Base-by-base conservation (phyloP, 495 filamentous ascomycete species). In the Astrothelium macrocarpum region DNA sequence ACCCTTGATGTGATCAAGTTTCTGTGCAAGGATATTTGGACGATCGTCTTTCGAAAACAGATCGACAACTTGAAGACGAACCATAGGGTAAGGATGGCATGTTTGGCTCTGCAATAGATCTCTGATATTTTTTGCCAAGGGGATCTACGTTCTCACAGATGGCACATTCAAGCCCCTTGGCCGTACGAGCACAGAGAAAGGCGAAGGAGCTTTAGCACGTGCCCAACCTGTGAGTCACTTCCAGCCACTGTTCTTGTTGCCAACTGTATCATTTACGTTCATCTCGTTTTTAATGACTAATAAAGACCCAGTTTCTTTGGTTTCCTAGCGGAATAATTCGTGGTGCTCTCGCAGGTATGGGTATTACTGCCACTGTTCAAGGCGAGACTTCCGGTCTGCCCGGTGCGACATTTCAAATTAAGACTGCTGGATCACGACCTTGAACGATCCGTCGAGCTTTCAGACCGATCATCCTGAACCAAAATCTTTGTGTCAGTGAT, bases 41-140 rank as follows among this genome's bases (percentile, higher is more conserved):
- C 84, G 59, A 80, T 96, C 45, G 82, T 97, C 34, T 98, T 96
- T 75, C 80, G 90, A 73, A 98, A 98, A 76, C 94, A 97, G 75
- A 87, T 97, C 69, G 94, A 98, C 73, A 97, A 97, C 77, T 79
- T 98, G 46, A 98, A 97, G 79, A 98, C 94, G 16, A 98, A 98
- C 74, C 94, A 98, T 72, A 82, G 94, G 14, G 49, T 56, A 29
- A 56, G 49, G 25, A 28, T 10, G 25, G 43, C 70, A 32, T 61
- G n/a, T 66, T 28, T 32, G 32, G 39, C 32, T 25, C 42, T 18
- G 58, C 29, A 31, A 10, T 16, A 14, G 11, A n/a, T 20, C 3
- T 26, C 39, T 56, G 29, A 56, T 56, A 9, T 11, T 56, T 9
- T 29, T 29, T 28, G 23, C 7, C 32, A 60, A 91, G 88, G 94